phyloP scores from a whole-genome alignment of 441 rosid species.

The Bocquillonia castaneifolia region DNA sequence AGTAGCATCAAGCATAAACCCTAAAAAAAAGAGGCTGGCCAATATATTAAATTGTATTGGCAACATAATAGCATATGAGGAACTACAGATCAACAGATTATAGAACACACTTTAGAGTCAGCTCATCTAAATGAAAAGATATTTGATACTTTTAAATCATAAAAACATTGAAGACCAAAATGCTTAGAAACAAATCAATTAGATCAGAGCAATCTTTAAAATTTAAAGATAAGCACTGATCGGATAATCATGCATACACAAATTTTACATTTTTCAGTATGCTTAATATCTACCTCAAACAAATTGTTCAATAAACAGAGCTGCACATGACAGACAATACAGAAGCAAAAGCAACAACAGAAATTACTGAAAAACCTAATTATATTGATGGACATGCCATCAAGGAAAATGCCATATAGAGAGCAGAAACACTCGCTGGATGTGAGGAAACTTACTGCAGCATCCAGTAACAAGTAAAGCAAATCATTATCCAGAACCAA shows the following conservation, averaged over 20 bases:
- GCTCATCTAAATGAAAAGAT: background rate
- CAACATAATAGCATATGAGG: background rate
- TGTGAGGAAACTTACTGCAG: slow-evolving; percentile 75
- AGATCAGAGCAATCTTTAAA: background rate
- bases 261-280: background rate
- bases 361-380: background rate
- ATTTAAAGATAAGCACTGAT: background rate
- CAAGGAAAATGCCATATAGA: slow-evolving; percentile 14
- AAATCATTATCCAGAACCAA: slow-evolving; percentile 61
- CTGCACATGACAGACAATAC: background rate
- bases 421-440: slow-evolving; percentile 27
- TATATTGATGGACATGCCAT: background rate
- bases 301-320: background rate
- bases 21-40: background rate
- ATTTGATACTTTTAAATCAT: background rate
- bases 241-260: background rate
- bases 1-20: background rate
- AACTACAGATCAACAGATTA: background rate
- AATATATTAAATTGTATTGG: background rate
- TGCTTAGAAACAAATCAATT: background rate
- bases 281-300: background rate
- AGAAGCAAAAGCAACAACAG: background rate
- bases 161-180: background rate
- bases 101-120: background rate
- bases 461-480: slow-evolving; percentile 52